phyloP scores from a whole-genome alignment of 257 asterid genomes.

The Hygrophila difformis region DNA sequence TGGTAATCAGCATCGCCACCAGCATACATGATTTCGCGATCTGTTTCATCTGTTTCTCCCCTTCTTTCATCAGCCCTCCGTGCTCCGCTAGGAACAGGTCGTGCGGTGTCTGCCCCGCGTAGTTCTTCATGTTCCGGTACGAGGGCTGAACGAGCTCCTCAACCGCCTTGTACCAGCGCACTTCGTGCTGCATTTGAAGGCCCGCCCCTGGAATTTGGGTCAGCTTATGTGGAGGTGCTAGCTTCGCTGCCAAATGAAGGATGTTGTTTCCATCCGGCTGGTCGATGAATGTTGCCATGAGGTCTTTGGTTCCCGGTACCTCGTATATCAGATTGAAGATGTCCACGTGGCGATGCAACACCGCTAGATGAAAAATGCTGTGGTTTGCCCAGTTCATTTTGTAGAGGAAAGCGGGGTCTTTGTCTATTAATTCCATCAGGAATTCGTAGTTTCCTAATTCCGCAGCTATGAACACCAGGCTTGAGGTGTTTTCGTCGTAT shows the following conservation, averaged over 20 bases:
- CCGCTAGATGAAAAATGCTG: constrained; percentile 32
- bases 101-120: constrained; percentile 16
- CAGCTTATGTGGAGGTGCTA: constrained; percentile 22
- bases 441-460: constrained; percentile 23
- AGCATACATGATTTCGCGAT: constrained; percentile 30
- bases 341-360: constrained; percentile 18
- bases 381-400: constrained; percentile 16
- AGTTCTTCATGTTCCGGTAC: constrained; percentile 9
- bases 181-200: constrained; percentile 34
- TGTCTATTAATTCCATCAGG: constrained; percentile 19
- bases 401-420: constrained; percentile 22
- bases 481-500: not conserved
- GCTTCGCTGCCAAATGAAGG: constrained; percentile 26
- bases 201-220: constrained; percentile 24
- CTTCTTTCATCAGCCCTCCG: constrained; percentile 19
- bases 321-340: constrained; percentile 28
- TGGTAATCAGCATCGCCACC: constrained; percentile 26
- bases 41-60: constrained; percentile 30
- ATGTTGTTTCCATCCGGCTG: constrained; percentile 21
- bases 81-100: constrained; percentile 20
- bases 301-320: constrained; percentile 15
- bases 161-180: constrained; percentile 30
- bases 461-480: constrained; percentile 19
- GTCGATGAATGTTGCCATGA: constrained; percentile 17
- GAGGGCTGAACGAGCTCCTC: constrained; percentile 24